A percentile compares a stretch with the other conserved stretches of the same genome.
Conservation (phyloP, 768 basidiomycete genomes). For the Tylopilus plumbeoviolaceoides region DNA sequence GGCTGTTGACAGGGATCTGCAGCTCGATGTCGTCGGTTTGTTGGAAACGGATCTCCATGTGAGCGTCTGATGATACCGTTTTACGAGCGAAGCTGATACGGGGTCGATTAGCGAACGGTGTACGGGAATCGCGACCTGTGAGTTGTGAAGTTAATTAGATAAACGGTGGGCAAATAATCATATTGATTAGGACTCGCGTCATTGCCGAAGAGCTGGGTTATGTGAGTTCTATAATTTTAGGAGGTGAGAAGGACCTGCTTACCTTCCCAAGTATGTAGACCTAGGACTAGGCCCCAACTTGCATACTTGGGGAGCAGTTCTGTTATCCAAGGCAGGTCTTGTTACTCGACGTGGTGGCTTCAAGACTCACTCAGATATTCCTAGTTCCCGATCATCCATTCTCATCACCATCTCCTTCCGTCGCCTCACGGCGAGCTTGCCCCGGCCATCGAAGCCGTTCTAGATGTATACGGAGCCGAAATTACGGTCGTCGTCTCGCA, state of each 20-base stretch:
- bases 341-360: background rate
- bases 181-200: slow-evolving; percentile 57
- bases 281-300: slow-evolving; percentile 83
- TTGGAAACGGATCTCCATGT: slow-evolving; percentile 86
- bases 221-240: slow-evolving; percentile 42
- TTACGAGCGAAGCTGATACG: background rate
- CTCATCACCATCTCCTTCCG: slow-evolving; percentile 81
- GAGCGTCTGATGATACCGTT: slow-evolving; percentile 25
- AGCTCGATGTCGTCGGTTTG: slow-evolving; percentile 81
- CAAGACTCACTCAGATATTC: background rate
- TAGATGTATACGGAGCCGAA: slow-evolving; percentile 74
- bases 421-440: slow-evolving; percentile 85
- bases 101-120: slow-evolving; percentile 48
- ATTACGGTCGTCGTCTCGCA: slow-evolving; percentile 86
- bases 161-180: too few relatives aligned
- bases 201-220: slow-evolving; percentile 77
- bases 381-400: slow-evolving; percentile 84
- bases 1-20: slow-evolving; percentile 54
- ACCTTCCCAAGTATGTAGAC: slow-evolving; percentile 64
- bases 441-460: slow-evolving; percentile 82
- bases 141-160: slow-evolving; percentile 13
- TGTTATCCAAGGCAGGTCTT: slow-evolving; percentile 65
- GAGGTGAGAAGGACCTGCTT: slow-evolving; percentile 3
- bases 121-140: slow-evolving; percentile 87
- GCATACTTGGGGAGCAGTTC: slow-evolving; percentile 85